Conservation (phyloP, 2,329 filamentous ascomycete genomes). For the Rhynchosporium agropyri region DNA sequence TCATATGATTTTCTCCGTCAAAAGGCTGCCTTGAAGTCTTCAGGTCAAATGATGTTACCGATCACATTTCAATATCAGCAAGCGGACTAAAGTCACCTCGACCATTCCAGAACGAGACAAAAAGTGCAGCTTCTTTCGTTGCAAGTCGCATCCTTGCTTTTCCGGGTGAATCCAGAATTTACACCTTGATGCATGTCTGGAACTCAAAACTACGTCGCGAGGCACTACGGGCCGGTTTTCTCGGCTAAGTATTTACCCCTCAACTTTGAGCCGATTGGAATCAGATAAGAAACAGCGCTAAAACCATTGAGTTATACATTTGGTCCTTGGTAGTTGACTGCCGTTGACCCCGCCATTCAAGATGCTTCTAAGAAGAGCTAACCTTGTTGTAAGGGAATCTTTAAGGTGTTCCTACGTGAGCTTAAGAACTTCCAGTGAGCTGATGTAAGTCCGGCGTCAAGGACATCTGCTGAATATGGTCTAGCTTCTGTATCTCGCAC, state of each 20-base stretch:
- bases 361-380: constrained; percentile 11
- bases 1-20: background rate
- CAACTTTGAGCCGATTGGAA: constrained; percentile 1
- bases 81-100: background rate
- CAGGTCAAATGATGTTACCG: background rate
- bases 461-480: background rate
- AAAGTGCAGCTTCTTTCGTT: constrained; percentile 7
- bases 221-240: background rate
- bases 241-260: constrained; percentile 13
- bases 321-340: background rate
- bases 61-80: background rate
- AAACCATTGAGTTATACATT: constrained; percentile 1
- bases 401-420: background rate
- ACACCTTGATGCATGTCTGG: background rate
- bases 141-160: constrained; percentile 22
- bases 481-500: background rate
- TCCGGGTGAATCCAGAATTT: constrained; percentile 1
- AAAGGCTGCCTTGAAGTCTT: background rate
- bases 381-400: background rate
- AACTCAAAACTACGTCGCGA: background rate
- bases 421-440: background rate
- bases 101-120: constrained; percentile 39
- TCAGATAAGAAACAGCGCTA: background rate
- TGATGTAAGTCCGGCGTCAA: background rate
- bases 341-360: constrained; percentile 3